Conservation (phyloP, 2,329 filamentous ascomycete genomes). For the Cordyceps fumosorosea region DNA sequence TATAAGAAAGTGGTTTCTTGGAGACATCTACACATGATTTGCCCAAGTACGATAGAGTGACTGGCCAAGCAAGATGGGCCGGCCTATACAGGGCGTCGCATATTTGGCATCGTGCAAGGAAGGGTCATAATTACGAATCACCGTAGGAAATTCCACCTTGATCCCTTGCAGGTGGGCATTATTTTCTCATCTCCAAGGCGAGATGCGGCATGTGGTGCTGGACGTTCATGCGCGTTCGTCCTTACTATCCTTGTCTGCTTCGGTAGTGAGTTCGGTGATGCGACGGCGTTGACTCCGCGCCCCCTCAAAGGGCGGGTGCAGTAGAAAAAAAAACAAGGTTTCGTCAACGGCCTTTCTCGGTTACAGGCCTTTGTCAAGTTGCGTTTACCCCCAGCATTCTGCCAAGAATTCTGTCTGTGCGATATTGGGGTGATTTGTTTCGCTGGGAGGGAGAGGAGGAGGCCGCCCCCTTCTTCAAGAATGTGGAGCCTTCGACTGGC, state of each 20-base stretch:
- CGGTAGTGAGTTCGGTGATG: neutral
- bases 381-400: neutral
- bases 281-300: neutral
- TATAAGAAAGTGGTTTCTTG: neutral
- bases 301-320: neutral
- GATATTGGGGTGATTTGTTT: neutral
- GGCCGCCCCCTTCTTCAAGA: no score
- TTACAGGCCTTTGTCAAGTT: no score
- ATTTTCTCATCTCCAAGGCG: neutral
- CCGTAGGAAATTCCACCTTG: neutral
- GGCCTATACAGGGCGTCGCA: neutral
- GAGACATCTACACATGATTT: neutral
- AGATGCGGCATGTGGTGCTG: neutral
- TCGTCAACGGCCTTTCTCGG: neutral
- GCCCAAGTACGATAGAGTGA: neutral
- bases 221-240: neutral
- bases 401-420: neutral
- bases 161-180: neutral
- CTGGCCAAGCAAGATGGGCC: neutral
- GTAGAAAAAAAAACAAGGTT: neutral
- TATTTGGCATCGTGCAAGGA: neutral
- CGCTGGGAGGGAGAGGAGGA: no score
- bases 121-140: neutral
- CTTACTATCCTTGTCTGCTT: neutral
- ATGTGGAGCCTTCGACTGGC: no score